Evolutionary conservation across 106 monocot species (phyloP).

Genomic region (Acanthochlamys bracteata): DNA sequence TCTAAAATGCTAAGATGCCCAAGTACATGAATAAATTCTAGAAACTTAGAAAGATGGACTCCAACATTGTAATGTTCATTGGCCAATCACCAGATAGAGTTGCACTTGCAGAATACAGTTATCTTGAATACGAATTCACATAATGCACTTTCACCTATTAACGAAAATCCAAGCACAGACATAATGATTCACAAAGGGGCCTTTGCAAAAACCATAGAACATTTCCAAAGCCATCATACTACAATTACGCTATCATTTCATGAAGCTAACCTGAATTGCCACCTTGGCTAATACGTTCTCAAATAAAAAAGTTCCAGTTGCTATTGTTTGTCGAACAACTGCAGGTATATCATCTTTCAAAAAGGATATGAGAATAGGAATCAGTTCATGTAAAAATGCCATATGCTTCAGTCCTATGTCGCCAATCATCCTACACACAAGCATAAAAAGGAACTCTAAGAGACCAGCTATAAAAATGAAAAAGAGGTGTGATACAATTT

Average conservation of each 20-base stretch:
- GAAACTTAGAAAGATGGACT: no score
- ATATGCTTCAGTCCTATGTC: conserved; percentile 69
- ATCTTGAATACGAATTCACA: no score
- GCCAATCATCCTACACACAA: conserved; percentile 51
- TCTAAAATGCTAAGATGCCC: no score
- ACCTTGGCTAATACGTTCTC: conserved; percentile 46
- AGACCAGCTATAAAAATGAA: background rate
- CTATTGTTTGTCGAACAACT: conserved; percentile 77
- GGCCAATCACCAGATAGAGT: no score
- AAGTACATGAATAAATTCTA: no score
- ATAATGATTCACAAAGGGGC: no score
- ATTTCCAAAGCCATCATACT: no score
- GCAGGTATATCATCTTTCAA: conserved; percentile 74
- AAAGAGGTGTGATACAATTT: background rate
- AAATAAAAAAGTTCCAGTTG: conserved; percentile 61
- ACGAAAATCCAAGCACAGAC: no score
- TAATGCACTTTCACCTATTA: no score
- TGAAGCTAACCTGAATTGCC: conserved; percentile 53
- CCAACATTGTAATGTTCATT: no score
- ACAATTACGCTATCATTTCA: background rate
- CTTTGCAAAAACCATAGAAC: no score
- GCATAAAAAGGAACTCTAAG: background rate
- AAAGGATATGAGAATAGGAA: conserved; percentile 63
- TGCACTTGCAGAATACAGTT: no score
- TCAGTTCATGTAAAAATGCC: conserved; percentile 56